phyloP scores from a whole-genome alignment of 106 monocot species.

The Narthecium ossifragum region DNA sequence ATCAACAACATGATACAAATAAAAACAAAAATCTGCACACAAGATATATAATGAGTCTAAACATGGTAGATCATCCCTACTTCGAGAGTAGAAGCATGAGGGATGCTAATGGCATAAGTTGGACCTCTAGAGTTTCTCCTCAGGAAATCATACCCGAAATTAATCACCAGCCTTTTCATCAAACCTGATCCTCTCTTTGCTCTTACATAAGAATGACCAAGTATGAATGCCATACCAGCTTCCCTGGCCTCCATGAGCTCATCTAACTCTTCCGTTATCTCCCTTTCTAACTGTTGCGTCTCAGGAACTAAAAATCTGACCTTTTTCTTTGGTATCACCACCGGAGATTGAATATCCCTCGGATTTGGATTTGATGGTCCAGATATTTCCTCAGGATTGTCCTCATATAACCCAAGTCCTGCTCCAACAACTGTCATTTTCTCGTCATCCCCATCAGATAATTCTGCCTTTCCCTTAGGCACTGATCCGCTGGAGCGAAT shows the following conservation, averaged over 20 bases:
- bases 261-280: conserved; percentile 49
- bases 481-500: conserved; percentile 46
- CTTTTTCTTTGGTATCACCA: conserved; percentile 30
- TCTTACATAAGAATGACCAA: conserved; percentile 61
- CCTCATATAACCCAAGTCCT: conserved; percentile 35
- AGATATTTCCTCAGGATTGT: conserved; percentile 10
- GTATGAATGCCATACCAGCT: conserved; percentile 93
- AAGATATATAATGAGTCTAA: conserved; percentile 30
- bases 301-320: conserved; percentile 77
- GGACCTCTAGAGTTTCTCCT: conserved; percentile 75
- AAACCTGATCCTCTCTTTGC: conserved; percentile 81
- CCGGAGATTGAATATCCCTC: conserved; percentile 53
- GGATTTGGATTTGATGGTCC: conserved; percentile 30
- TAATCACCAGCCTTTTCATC: conserved; percentile 64
- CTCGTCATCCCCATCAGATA: conserved; percentile 37
- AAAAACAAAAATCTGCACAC: no score
- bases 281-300: conserved; percentile 40
- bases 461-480: conserved; percentile 19
- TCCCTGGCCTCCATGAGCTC: conserved; percentile 89
- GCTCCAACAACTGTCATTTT: conserved; percentile 62
- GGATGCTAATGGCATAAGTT: conserved; percentile 57
- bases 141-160: conserved; percentile 75
- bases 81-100: conserved; percentile 89
- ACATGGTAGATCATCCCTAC: conserved; percentile 95
- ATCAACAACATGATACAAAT: no score